Evolutionary conservation across 176 grass and related monocot genomes (phyloP), one percentile per base, ranked within the genome.

Genomic region (Oryza nivara): DNA sequence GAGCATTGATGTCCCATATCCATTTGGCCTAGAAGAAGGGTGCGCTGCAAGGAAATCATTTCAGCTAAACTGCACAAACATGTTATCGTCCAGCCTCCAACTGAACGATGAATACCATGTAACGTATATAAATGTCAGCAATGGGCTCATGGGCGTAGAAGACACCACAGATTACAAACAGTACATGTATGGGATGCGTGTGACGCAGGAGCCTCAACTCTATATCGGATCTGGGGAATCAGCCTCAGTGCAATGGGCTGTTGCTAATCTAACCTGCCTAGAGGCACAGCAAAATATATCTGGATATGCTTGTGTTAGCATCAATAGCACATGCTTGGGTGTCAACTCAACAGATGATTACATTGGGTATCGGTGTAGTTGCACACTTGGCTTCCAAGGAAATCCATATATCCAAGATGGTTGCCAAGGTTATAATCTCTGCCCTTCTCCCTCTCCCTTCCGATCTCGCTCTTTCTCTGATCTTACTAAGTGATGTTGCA

Each of bases 351-450:
- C 23, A 15, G 0, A 3, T 44, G 5, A 1, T 19, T 73, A 38
- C 34, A 11, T 51, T 23, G 82, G 82, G 35, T 84, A 84, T 30
- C 15, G 58, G 14, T 84, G 82, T 48, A 67, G 11, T 8, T 84
- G 82, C 43, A 36, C 3, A 0, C 4, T 11, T 8, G 47, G 72
- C 4, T 75, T 84, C n/a, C 28, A 36, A 16, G 43, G 65, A 5
- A 47, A 74, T 35, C 74, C 74, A n/a, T 60, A 76, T 38, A n/a
- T 76, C 3, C 49, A 7, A 3, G 3, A n/a, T 23, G 72, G 43
- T 30, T 51, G 48, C 14, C 48, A 51, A 51, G 48, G 48, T 51
- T 54, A 19, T 52, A 16, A 52, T 52, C 15, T 52, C 30, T 32
- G 30, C 30, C 2, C 2, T 3, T 32, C 30, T 2, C 30, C 30